phyloP scores from a whole-genome alignment of 2,329 filamentous ascomycete species.

The Pyrenophora tritici-repentis region DNA sequence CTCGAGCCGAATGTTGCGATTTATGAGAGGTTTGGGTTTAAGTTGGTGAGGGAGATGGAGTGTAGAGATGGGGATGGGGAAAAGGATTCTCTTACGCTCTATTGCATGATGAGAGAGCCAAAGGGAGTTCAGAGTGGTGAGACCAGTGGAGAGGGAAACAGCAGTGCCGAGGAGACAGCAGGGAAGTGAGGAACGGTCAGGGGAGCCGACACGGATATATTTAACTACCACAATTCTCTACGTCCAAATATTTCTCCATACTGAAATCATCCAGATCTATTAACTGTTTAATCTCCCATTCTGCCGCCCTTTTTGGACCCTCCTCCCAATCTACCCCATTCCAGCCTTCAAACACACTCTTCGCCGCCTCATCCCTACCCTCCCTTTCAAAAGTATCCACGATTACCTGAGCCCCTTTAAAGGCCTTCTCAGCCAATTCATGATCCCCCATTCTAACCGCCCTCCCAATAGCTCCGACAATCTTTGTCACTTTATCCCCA shows the following conservation, averaged over 20 bases:
- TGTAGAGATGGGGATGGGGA: slow-evolving; percentile 66
- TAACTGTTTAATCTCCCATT: slow-evolving; percentile 25
- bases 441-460: slow-evolving; percentile 18
- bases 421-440: slow-evolving; percentile 15
- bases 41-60: slow-evolving; percentile 66
- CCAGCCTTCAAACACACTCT: slow-evolving; percentile 35
- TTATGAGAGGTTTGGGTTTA: slow-evolving; percentile 72
- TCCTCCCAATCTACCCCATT: slow-evolving; percentile 35
- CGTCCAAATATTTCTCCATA: neutral
- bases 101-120: slow-evolving; percentile 54
- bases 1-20: slow-evolving; percentile 71
- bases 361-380: slow-evolving; percentile 30
- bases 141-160: neutral
- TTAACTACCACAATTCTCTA: neutral
- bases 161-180: neutral
- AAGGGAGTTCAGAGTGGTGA: neutral
- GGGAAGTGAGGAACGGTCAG: neutral
- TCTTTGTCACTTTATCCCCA: slow-evolving; percentile 11
- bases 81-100: slow-evolving; percentile 49
- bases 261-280: slow-evolving; percentile 5
- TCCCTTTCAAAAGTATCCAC: slow-evolving; percentile 13
- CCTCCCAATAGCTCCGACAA: slow-evolving; percentile 31
- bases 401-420: slow-evolving; percentile 30
- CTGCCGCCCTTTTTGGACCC: slow-evolving; percentile 23
- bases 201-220: no score